phyloP scores from a whole-genome alignment of 768 basidiomycete genomes.

The Leccinum obscurum region DNA sequence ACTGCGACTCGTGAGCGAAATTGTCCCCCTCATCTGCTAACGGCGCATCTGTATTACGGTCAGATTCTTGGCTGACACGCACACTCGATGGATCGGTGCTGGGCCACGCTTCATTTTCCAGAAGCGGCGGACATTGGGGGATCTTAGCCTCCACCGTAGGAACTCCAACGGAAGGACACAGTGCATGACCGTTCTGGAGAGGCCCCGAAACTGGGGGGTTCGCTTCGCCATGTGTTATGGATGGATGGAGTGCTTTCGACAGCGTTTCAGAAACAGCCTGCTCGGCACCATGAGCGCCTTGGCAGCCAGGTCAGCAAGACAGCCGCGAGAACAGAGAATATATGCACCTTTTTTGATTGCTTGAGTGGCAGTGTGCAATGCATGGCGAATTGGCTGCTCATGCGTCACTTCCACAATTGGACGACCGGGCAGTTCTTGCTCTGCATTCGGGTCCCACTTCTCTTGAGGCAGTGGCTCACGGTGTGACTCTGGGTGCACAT shows the following conservation, averaged over 20 bases:
- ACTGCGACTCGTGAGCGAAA: constrained; percentile 47
- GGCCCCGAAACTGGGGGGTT: constrained; percentile 8
- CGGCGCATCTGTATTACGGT: background rate
- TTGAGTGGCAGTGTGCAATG: constrained; percentile 40
- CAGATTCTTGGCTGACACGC: constrained; percentile 17
- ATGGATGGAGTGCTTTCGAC: constrained; percentile 41
- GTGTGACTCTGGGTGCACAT: constrained; percentile 48
- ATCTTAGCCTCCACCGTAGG: constrained; percentile 73
- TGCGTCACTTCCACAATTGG: constrained; percentile 46
- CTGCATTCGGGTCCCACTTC: constrained; percentile 71
- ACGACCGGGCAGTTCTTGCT: constrained; percentile 52
- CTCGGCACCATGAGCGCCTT: constrained; percentile 43
- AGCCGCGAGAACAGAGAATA: background rate
- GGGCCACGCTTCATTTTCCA: constrained; percentile 30
- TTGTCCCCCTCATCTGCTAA: constrained; percentile 42
- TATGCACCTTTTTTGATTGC: constrained; percentile 52
- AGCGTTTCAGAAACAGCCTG: constrained; percentile 39
- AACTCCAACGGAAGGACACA: constrained; percentile 55
- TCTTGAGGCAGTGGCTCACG: constrained; percentile 47
- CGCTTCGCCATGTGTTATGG: background rate
- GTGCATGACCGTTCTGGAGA: constrained; percentile 51
- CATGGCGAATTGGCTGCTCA: constrained; percentile 32
- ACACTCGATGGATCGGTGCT: constrained; percentile 30
- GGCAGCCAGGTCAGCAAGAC: constrained; percentile 8
- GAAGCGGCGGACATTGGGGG: constrained; percentile 45